Evolutionary conservation across 2,329 filamentous ascomycete species (phyloP).

Genomic region (Thermothelomyces thermophilus): DNA sequence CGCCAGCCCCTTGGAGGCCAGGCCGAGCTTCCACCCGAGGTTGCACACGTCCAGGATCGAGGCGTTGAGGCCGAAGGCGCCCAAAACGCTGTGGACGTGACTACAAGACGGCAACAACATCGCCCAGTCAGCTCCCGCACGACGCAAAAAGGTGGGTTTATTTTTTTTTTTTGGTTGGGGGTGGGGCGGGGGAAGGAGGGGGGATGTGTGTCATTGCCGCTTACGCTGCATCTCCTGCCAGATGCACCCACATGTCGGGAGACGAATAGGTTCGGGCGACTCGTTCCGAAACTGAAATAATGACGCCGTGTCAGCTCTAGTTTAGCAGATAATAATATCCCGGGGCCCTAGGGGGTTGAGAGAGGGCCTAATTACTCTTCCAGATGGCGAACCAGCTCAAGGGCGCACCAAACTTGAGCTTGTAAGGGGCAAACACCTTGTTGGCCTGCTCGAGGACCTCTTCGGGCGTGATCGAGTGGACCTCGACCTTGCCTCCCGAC

Average conservation of each 20-base stretch:
- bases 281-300: neutral
- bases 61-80: neutral
- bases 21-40: neutral
- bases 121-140: no score
- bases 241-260: neutral
- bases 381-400: conserved; percentile 1
- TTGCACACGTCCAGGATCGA: neutral
- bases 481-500: neutral
- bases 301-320: neutral
- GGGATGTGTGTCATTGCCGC: no score
- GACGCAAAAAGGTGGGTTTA: no score
- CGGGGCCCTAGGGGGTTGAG: no score
- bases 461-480: neutral
- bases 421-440: neutral
- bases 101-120: no score
- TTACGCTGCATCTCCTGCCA: neutral
- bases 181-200: no score
- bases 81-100: neutral
- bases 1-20: neutral
- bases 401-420: neutral
- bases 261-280: neutral
- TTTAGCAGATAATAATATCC: neutral
- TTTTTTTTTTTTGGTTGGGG: no score
- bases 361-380: neutral
- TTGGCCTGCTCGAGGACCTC: neutral